Evolutionary conservation across 805 yeast species (phyloP).

Genomic region (Kodamaea restingae): DNA sequence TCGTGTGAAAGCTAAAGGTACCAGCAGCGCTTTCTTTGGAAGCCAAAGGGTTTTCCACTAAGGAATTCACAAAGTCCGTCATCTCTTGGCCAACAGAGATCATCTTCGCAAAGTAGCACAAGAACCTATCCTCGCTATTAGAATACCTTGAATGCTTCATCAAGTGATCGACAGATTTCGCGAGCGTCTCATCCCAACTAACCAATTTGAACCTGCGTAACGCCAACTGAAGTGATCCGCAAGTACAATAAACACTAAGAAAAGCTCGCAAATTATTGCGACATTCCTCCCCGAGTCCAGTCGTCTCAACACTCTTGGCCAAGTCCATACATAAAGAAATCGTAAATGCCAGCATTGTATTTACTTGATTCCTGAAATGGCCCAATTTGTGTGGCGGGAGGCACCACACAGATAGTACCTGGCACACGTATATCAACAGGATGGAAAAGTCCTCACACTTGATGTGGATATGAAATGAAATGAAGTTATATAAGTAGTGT

Average conservation of each 20-base stretch:
- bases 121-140: constrained; percentile 34
- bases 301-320: constrained; percentile 23
- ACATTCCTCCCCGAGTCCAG: constrained; percentile 20
- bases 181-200: constrained; percentile 45
- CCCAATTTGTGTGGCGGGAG: constrained; percentile 51
- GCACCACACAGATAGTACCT: constrained; percentile 49
- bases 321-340: constrained; percentile 48
- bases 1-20: constrained; percentile 1
- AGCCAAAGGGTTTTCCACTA: constrained; percentile 15
- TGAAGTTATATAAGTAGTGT: constrained; percentile 42
- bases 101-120: constrained; percentile 43
- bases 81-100: constrained; percentile 51
- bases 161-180: constrained; percentile 22
- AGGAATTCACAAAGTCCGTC: constrained; percentile 31
- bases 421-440: constrained; percentile 39
- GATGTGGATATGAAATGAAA: constrained; percentile 42
- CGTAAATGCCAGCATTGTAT: constrained; percentile 42
- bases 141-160: constrained; percentile 16
- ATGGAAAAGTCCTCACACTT: constrained; percentile 41
- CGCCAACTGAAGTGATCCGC: constrained; percentile 49
- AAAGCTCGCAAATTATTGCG: constrained; percentile 37
- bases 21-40: not conserved
- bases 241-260: constrained; percentile 47
- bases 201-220: constrained; percentile 50
- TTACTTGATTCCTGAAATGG: constrained; percentile 50